Percentiles rank a stretch among this genome's conserved stretches.
These are phyloP conservation scores for Yamadazyma atmosphaerica DNA, from an alignment of 1,139 yeast species.

Conservation along the genomic window DNA sequence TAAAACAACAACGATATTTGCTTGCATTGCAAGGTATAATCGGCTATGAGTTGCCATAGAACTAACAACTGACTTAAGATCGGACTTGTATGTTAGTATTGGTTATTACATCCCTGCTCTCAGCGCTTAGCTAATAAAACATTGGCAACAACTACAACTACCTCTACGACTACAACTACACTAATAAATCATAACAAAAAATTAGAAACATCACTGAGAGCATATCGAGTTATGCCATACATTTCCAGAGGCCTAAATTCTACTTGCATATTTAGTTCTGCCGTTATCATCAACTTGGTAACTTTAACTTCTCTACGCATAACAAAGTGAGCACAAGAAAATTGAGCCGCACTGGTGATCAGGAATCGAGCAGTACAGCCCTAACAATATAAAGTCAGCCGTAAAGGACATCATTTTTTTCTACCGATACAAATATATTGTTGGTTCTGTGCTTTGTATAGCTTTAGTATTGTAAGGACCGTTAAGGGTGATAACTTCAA, in stretches of 20 bases:
- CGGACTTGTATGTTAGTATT: background rate
- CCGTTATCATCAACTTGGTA: background rate
- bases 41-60: background rate
- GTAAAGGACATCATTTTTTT: too few species aligned
- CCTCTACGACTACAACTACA: too few species aligned
- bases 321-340: background rate
- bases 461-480: too few species aligned
- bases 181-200: too few species aligned
- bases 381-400: background rate
- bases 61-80: background rate
- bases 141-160: too few species aligned
- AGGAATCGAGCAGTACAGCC: background rate
- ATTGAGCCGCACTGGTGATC: conserved; percentile 1
- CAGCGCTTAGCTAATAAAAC: too few species aligned
- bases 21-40: background rate
- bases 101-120: background rate
- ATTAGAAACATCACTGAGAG: too few species aligned
- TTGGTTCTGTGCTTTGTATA: background rate
- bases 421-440: background rate
- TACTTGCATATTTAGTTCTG: background rate
- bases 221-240: background rate
- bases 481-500: too few species aligned
- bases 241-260: background rate
- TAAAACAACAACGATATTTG: background rate
- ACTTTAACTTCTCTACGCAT: background rate